Evolutionary conservation across 495 filamentous ascomycete species (phyloP).

Genomic region (Penicillium alfredii): DNA sequence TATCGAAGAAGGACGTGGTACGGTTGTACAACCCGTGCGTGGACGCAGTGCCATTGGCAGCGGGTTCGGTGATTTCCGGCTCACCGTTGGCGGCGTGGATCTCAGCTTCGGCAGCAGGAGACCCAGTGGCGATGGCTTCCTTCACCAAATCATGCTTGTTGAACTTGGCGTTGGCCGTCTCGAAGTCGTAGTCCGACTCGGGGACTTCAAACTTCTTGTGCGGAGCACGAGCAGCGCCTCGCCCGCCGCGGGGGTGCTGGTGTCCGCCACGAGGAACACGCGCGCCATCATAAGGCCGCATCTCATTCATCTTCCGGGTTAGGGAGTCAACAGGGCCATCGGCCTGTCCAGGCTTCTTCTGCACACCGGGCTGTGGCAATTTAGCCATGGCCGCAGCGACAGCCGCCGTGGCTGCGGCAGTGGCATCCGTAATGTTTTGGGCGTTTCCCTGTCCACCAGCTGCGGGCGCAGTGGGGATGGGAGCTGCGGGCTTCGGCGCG

Average conservation of each 20-base stretch:
- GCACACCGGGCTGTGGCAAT: conserved; percentile 47
- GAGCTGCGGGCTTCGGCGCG: conserved; percentile 39
- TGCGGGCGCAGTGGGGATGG: conserved; percentile 28
- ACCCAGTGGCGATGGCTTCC: conserved; percentile 75
- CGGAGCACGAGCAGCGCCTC: conserved; percentile 49
- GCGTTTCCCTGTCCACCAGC: conserved; percentile 26
- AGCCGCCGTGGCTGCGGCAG: conserved; percentile 74
- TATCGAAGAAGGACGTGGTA: conserved; percentile 85
- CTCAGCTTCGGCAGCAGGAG: conserved; percentile 47
- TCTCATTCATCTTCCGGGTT: conserved; percentile 78
- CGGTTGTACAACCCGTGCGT: conserved; percentile 62
- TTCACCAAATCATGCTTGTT: conserved; percentile 95
- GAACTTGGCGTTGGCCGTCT: conserved; percentile 89
- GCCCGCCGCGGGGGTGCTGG: conserved; percentile 45
- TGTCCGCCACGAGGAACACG: conserved; percentile 49
- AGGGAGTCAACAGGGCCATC: conserved; percentile 65
- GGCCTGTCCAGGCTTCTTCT: conserved; percentile 38
- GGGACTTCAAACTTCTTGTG: conserved; percentile 79
- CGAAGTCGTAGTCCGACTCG: conserved; percentile 87
- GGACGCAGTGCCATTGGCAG: conserved; percentile 25
- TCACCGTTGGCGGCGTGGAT: conserved; percentile 17
- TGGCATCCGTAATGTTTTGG: conserved; percentile 59
- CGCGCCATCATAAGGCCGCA: conserved; percentile 60
- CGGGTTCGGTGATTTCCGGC: conserved; percentile 19
- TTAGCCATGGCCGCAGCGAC: conserved; percentile 90